These are phyloP conservation scores for Solanum chilense DNA, from an alignment of 257 asterid species.

Conservation along the genomic window DNA sequence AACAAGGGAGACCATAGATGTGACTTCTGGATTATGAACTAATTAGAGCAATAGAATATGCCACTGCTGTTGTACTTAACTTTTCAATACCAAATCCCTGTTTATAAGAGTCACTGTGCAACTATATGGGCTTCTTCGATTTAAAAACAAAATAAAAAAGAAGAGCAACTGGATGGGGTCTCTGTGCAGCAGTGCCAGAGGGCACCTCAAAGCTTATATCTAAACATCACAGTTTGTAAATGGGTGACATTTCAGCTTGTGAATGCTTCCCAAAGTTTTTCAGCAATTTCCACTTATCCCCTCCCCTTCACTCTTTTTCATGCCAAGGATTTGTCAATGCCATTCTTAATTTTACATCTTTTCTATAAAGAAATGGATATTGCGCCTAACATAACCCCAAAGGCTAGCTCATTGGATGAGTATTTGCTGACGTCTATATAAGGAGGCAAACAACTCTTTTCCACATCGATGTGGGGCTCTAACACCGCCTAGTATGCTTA, in stretches of 20 bases:
- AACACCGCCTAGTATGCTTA: neutral
- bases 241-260: neutral
- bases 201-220: neutral
- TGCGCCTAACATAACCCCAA: neutral
- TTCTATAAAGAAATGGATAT: neutral
- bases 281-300: neutral
- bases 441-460: neutral
- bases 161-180: neutral
- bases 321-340: neutral
- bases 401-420: neutral
- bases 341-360: neutral
- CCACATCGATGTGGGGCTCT: neutral
- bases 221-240: neutral
- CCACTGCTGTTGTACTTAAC: neutral
- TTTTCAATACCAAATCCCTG: neutral
- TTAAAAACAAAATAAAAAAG: neutral
- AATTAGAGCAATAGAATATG: neutral
- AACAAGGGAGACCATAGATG: neutral
- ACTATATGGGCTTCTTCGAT: neutral
- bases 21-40: neutral
- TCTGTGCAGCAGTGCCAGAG: neutral
- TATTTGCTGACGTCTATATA: neutral
- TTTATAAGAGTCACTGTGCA: neutral
- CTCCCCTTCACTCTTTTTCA: neutral
- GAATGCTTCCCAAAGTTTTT: neutral